Evolutionary conservation across 2,329 filamentous ascomycete genomes (phyloP), one percentile per base, ranked within the genome.

Genomic region (Aspergillus melleus): DNA sequence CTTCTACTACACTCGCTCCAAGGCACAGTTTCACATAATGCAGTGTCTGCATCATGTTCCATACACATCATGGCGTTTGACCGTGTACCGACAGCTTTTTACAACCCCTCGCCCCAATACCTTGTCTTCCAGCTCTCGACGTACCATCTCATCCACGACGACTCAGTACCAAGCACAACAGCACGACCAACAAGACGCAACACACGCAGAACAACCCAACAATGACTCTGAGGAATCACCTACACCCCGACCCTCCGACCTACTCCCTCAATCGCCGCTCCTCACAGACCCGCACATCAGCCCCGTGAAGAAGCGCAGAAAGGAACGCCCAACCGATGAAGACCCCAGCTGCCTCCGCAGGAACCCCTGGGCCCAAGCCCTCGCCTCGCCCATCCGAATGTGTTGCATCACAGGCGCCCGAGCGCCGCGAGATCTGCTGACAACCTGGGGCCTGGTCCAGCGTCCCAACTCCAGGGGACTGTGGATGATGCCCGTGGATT

Each of bases 341-440:
- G 71, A 76, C 47, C 60, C 65, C 26, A 66, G 71, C 14, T 62
- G 69, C 4, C 65, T 79, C n/a, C 52, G 59, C 30, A 66, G 69
- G 16, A 79, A 79, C 49, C 75, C 76, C 20, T 79, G 76, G 76
- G 77, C 77, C 3, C 57, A 72, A 36, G 73, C 74, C 20, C 70
- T 79, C 12, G 74, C 75, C 19, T 75, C 74, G 2, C 74, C 75
- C 0, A 44, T 70, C 1, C 72, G 77, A 24, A 62, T 70, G 63
- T 79, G 77, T 60, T 29, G 60, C 3, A 50, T 69, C 6, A 77
- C 76, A 5, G 66, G 67, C 1, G 60, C 64, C 9, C 66, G 77
- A n/a, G 26, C 77, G 11, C 77, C 77, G 5, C 66, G 61, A 8
- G 70, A 63, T 0, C 61, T 78, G 0, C 51, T 79, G 46, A 69